These are phyloP conservation scores for Acanthamoeba royreba DNA, from an alignment of 208 protist genomes.

Conservation along the genomic window DNA sequence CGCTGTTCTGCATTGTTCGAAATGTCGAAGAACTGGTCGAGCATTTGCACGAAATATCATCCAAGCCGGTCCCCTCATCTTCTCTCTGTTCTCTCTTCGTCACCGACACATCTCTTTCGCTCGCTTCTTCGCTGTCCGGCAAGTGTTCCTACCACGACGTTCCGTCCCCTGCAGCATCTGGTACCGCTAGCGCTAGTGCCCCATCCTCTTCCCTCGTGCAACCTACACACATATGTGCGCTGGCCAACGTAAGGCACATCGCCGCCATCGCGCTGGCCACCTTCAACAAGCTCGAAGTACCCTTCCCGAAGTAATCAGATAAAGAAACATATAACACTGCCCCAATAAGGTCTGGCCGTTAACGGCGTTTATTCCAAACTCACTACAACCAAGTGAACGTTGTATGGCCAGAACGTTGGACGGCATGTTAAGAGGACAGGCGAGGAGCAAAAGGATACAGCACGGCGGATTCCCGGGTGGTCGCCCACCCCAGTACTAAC, in stretches of 20 bases:
- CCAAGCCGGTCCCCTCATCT: not conserved
- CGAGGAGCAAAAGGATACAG: too few relatives aligned
- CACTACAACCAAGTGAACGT: too few relatives aligned
- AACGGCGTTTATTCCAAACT: too few relatives aligned
- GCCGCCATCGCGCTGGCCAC: not conserved
- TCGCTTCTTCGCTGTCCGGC: not conserved
- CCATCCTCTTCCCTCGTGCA: not conserved
- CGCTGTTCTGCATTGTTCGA: not conserved
- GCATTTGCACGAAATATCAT: not conserved
- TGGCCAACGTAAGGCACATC: not conserved
- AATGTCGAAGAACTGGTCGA: not conserved
- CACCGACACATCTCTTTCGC: not conserved
- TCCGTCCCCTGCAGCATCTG: not conserved
- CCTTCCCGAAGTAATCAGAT: too few relatives aligned
- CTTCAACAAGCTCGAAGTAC: not conserved
- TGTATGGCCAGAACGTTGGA: too few relatives aligned
- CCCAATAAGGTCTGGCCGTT: too few relatives aligned
- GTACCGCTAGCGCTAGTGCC: not conserved
- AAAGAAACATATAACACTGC: too few relatives aligned
- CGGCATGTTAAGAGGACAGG: too few relatives aligned
- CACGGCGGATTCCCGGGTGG: too few relatives aligned
- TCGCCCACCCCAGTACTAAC: too few relatives aligned
- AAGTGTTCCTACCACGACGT: not conserved
- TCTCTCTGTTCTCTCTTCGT: not conserved
- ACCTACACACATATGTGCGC: not conserved